Evolutionary conservation across 768 basidiomycete species (phyloP).

Genomic region (Collybia sordida): DNA sequence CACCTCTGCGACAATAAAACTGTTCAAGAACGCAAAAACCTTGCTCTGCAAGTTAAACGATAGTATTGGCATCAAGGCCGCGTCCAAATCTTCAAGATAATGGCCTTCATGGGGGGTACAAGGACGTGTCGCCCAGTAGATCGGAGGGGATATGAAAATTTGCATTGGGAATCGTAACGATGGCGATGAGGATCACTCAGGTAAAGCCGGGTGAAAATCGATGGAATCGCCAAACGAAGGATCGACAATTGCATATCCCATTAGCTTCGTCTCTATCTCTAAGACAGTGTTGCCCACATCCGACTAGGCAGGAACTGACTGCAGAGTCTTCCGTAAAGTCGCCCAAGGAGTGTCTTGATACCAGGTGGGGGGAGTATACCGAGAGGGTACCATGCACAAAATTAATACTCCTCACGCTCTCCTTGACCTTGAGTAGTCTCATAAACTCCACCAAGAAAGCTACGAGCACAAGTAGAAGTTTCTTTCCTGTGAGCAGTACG

Average conservation of each 20-base stretch:
- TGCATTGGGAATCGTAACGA: constrained; percentile 85
- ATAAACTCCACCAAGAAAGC: constrained; percentile 73
- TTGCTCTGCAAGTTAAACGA: constrained; percentile 69
- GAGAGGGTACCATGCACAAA: constrained; percentile 91
- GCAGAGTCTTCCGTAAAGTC: constrained; percentile 97
- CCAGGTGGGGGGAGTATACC: constrained; percentile 95
- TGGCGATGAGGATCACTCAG: constrained; percentile 80
- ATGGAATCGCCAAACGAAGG: constrained; percentile 26
- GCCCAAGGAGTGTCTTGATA: constrained; percentile 92
- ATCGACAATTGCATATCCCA: constrained; percentile 39
- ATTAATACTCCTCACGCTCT: constrained; percentile 91
- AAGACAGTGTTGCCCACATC: constrained; percentile 44
- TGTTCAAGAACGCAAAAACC: constrained; percentile 90
- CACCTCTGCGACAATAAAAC: constrained; percentile 94
- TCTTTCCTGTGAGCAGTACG: constrained; percentile 66
- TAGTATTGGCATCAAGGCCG: constrained; percentile 48
- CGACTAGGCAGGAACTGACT: constrained; percentile 94
- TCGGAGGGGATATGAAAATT: constrained; percentile 84
- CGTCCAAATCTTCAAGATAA: constrained; percentile 72
- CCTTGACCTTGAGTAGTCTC: constrained; percentile 84
- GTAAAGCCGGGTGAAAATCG: constrained; percentile 25
- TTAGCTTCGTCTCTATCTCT: constrained; percentile 38
- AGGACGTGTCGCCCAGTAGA: constrained; percentile 91
- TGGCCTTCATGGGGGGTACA: constrained; percentile 91
- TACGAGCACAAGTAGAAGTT: constrained; percentile 90